Conservation (phyloP, 352 stramenopile genomes). For the Elongisporangium prolatum region DNA sequence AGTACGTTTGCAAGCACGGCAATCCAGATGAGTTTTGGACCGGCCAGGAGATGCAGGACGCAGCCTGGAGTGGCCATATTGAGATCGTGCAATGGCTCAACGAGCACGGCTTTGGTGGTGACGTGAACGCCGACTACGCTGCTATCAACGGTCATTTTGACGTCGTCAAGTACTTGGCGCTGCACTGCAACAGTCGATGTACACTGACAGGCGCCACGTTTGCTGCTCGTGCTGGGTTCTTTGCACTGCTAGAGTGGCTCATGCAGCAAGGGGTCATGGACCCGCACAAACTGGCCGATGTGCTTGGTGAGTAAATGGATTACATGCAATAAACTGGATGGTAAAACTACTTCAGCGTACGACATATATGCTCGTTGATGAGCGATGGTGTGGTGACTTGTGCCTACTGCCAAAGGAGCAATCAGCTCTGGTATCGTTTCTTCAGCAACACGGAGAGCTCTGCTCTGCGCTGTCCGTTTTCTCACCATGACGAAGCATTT, state of each 20-base stretch:
- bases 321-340: background rate
- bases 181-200: background rate
- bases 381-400: too few species aligned
- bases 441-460: background rate
- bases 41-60: background rate
- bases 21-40: background rate
- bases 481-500: too few species aligned
- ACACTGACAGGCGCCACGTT: background rate
- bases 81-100: conserved; percentile 5
- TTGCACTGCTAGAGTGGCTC: background rate
- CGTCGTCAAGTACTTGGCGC: background rate
- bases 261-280: background rate
- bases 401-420: too few species aligned
- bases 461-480: too few species aligned
- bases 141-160: background rate
- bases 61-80: background rate
- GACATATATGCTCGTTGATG: background rate
- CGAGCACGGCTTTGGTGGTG: background rate
- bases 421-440: background rate
- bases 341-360: background rate
- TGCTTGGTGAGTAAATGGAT: background rate
- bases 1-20: background rate
- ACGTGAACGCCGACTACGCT: background rate
- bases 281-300: background rate
- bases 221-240: background rate